Conservation (phyloP, 345 rosid species). For the Trapa incisa region DNA sequence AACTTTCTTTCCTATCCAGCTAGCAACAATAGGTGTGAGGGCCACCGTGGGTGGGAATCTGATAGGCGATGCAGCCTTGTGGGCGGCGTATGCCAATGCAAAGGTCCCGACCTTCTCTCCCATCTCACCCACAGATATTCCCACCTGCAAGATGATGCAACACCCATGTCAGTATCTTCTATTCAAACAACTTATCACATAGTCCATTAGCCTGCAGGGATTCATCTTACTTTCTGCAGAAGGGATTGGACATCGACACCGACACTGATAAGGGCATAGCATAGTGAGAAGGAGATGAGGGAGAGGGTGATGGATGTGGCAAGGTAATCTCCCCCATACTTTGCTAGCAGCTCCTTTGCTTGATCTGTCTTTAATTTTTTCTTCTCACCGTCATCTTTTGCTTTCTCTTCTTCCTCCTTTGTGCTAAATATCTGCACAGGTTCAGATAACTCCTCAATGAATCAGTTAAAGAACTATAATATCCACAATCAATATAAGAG, state of each 20-base stretch:
- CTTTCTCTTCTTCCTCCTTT: slow-evolving; percentile 44
- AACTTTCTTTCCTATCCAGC: slow-evolving; percentile 84
- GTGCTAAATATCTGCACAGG: slow-evolving; percentile 51
- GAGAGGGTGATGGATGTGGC: slow-evolving; percentile 92
- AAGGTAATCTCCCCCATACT: slow-evolving; percentile 90
- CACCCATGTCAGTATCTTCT: neutral
- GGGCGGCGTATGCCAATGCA: slow-evolving; percentile 87
- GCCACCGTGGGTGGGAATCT: slow-evolving; percentile 91
- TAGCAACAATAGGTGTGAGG: slow-evolving; percentile 75
- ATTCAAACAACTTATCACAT: neutral
- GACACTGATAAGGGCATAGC: slow-evolving; percentile 52
- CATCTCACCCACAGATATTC: slow-evolving; percentile 49
- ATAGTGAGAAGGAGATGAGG: slow-evolving; percentile 62
- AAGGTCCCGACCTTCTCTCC: slow-evolving; percentile 82
- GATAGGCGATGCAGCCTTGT: slow-evolving; percentile 94
- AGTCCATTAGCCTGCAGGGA: neutral
- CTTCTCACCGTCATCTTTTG: slow-evolving; percentile 17
- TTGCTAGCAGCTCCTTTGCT: slow-evolving; percentile 67
- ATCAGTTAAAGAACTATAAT: neutral
- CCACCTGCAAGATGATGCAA: slow-evolving; percentile 33
- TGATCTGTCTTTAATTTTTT: slow-evolving; percentile 61
- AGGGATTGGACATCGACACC: slow-evolving; percentile 74
- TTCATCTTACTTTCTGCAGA: slow-evolving; percentile 41
- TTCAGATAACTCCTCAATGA: neutral
- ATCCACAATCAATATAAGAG: no score